A percentile compares a stretch with the other conserved stretches of the same genome.
Conservation (phyloP, 2,329 filamentous ascomycete species). For the Ilyonectria mors-panacis region DNA sequence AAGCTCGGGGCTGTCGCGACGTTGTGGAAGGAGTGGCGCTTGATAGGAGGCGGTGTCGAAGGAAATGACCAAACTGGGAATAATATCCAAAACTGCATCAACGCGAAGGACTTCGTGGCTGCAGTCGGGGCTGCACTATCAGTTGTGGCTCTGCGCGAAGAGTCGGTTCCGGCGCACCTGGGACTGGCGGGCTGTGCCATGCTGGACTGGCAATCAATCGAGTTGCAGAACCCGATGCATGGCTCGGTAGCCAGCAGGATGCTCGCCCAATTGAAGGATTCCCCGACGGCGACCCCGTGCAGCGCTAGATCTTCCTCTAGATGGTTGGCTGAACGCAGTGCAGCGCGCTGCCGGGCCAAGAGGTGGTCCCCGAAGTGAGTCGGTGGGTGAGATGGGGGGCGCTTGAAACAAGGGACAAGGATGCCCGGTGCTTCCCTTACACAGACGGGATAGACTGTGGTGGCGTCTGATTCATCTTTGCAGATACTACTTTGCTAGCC, state of each 20-base stretch:
- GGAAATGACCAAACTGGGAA: slow-evolving; percentile 4
- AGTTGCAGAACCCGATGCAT: slow-evolving; percentile 32
- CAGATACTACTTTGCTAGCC: slow-evolving; percentile 7
- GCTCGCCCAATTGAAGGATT: slow-evolving; percentile 24
- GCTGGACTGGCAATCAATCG: slow-evolving; percentile 38
- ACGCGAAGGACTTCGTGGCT: slow-evolving; percentile 33
- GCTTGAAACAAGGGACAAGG: slow-evolving; percentile 30
- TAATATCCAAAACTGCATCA: slow-evolving; percentile 3
- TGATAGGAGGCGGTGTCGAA: slow-evolving; percentile 26
- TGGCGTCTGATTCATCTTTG: slow-evolving; percentile 15
- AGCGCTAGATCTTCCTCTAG: slow-evolving; percentile 36
- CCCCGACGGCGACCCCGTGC: slow-evolving; percentile 31
- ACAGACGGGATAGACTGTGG: slow-evolving; percentile 7
- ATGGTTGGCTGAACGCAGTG: slow-evolving; percentile 36
- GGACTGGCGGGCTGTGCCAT: slow-evolving; percentile 38
- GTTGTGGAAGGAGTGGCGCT: slow-evolving; percentile 51
- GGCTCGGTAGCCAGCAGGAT: slow-evolving; percentile 28
- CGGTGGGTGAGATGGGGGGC: slow-evolving; percentile 35
- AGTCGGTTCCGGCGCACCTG: slow-evolving; percentile 32
- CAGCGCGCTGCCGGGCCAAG: slow-evolving; percentile 30
- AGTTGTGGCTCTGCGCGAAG: slow-evolving; percentile 36
- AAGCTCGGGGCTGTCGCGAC: slow-evolving; percentile 51
- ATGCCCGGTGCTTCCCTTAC: slow-evolving; percentile 13
- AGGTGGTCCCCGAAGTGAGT: slow-evolving; percentile 33
- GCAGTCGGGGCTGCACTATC: slow-evolving; percentile 35